Base-by-base conservation (phyloP, 345 rosid species). In the Jatropha curcas region DNA sequence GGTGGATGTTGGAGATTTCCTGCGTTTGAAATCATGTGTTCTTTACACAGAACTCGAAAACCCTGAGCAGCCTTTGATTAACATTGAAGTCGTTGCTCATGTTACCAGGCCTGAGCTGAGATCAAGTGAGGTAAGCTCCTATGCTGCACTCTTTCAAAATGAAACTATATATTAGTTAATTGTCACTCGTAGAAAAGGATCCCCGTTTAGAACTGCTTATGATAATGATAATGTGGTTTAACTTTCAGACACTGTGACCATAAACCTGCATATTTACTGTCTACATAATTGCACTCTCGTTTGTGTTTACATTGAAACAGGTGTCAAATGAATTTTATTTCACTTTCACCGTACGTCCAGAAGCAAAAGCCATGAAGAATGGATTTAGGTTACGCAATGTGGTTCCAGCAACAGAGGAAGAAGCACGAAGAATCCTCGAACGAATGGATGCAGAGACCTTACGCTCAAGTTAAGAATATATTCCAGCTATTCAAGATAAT, bases 51-150 rank as follows among this genome's bases (percentile, higher is more conserved):
- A 90, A 82, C 80, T 80, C 4, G 88, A 87, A 76, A 84, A 85
- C 72, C 75, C 86, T 24, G 94, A 87, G 22, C 87, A 82, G 74
- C 97, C 99, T 14, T 80, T 89, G 33, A 89, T 95, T 43, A 86
- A 78, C 64, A 84, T 95, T 20, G 99, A 95, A 86, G 99, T 90
- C 59, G 94, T 92, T 63, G 99, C 99, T 39, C 98, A 95, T 82
- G 99, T 92, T 80, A 89, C 97, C 25, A 86, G 92, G 67, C 97
- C 98, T 20, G 99, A 95, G 89, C 76, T 95, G 48, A 86, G 96
- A 74, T 86, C 92, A 27, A 88, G 98, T 46, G 98, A 95, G 97
- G 99, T 90, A 77, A 65, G 65, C 33, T 60, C 50, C 17, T 33
- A 31, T 24, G 5, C 34, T 30, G 37, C 60, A 46, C 77, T 48